Percentiles rank a stretch among this genome's conserved stretches.
Conservation (phyloP, 2,329 filamentous ascomycete genomes). For the Colletotrichum endophyticum region DNA sequence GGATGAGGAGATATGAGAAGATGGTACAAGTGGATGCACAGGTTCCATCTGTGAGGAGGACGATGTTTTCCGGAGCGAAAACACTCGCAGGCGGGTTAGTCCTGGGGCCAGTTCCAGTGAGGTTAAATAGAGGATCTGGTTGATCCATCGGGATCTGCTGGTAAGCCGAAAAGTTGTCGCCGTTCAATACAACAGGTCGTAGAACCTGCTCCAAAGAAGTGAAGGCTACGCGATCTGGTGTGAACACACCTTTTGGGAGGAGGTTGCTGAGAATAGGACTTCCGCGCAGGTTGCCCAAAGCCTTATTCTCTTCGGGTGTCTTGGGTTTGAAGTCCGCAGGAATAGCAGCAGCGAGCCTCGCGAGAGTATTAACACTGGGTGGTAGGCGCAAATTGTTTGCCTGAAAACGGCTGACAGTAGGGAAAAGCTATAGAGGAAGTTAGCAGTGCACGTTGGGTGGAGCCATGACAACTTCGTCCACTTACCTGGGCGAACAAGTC, state of each 20-base stretch:
- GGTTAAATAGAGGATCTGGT: conserved; percentile 37
- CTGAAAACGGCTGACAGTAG: conserved; percentile 51
- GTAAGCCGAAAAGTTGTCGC: conserved; percentile 54
- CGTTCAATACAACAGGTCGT: conserved; percentile 37
- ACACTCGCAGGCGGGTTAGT: conserved; percentile 45
- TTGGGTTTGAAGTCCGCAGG: conserved; percentile 33
- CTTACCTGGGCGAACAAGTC: conserved; percentile 60
- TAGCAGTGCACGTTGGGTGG: conserved; percentile 12
- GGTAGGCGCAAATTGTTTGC: conserved; percentile 55
- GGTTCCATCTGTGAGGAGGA: conserved; percentile 58
- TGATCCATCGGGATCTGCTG: conserved; percentile 44
- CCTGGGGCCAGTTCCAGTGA: conserved; percentile 47
- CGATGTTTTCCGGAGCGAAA: conserved; percentile 56
- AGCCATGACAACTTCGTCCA: conserved; percentile 45
- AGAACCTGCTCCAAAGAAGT: conserved; percentile 33
- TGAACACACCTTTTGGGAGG: conserved; percentile 52
- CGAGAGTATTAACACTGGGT: conserved; percentile 51
- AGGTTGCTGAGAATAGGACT: conserved; percentile 49
- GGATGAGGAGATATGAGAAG: conserved; percentile 58
- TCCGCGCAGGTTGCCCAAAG: conserved; percentile 50
- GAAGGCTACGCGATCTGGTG: conserved; percentile 39
- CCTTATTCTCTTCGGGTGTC: conserved; percentile 40
- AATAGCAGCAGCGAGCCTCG: conserved; percentile 34
- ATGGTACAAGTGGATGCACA: conserved; percentile 61
- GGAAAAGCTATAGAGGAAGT: conserved; percentile 46